Evolutionary conservation across 495 filamentous ascomycete genomes (phyloP).

Genomic region (Tuber microsphaerosporum): DNA sequence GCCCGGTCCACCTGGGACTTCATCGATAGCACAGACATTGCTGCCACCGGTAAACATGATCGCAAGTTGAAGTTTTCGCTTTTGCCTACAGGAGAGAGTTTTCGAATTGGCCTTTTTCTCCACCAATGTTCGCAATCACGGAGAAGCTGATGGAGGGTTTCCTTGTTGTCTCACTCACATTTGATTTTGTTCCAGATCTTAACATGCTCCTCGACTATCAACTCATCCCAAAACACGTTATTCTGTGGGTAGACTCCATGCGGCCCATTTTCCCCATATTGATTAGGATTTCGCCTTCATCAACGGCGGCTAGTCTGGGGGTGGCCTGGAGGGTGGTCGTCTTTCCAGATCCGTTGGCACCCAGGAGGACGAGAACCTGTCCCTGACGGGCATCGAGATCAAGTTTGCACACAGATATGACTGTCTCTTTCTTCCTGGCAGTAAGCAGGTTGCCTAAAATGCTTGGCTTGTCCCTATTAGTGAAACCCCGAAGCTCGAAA

Average conservation of each 20-base stretch:
- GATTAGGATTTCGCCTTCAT: slow-evolving; percentile 56
- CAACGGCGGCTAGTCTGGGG: slow-evolving; percentile 65
- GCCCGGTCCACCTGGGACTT: too few species aligned
- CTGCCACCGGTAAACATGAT: too few species aligned
- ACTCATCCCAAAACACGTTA: slow-evolving; percentile 79
- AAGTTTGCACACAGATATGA: slow-evolving; percentile 65
- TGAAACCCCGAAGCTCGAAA: slow-evolving; percentile 60
- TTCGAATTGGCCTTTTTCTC: slow-evolving; percentile 60
- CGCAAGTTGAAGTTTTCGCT: too few species aligned
- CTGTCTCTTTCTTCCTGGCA: slow-evolving; percentile 53
- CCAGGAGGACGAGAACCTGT: slow-evolving; percentile 72
- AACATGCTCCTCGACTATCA: slow-evolving; percentile 77
- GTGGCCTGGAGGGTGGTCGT: slow-evolving; percentile 79
- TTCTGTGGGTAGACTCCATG: slow-evolving; percentile 81
- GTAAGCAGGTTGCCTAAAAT: slow-evolving; percentile 53
- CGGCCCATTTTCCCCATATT: slow-evolving; percentile 60
- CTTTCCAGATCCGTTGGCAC: slow-evolving; percentile 82
- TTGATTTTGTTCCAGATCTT: slow-evolving; percentile 72
- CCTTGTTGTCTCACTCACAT: slow-evolving; percentile 50
- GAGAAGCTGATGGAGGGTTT: slow-evolving; percentile 55
- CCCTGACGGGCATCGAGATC: slow-evolving; percentile 60
- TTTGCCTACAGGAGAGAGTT: too few species aligned
- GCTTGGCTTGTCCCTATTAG: slow-evolving; percentile 64
- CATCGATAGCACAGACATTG: too few species aligned
- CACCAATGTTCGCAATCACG: slow-evolving; percentile 58